Percentiles rank a stretch among this genome's conserved stretches.
Evolutionary conservation across 2,329 filamentous ascomycete genomes (phyloP).

Genomic region (Colletotrichum liaoningense): DNA sequence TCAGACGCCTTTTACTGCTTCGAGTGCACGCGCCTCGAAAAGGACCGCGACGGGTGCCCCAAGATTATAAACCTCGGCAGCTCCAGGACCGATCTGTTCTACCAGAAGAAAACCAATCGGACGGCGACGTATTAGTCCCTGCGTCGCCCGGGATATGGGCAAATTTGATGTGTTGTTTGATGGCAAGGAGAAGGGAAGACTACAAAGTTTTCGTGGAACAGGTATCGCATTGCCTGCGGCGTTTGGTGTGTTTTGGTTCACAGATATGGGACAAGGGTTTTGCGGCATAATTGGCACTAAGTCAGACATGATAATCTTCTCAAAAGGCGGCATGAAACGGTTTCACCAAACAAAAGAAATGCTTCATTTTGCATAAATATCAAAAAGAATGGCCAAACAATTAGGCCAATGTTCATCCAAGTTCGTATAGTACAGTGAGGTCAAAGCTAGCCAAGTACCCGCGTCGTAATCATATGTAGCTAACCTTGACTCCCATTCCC

Average conservation of each 20-base stretch:
- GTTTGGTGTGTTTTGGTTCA: slow-evolving; percentile 36
- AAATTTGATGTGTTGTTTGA: slow-evolving; percentile 5
- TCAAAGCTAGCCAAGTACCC: slow-evolving; percentile 32
- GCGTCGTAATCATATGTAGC: slow-evolving; percentile 77
- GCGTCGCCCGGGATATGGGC: slow-evolving; percentile 62
- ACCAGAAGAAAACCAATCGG: slow-evolving; percentile 76
- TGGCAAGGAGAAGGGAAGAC: slow-evolving; percentile 23
- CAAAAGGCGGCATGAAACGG: not conserved
- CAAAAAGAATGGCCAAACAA: slow-evolving; percentile 3
- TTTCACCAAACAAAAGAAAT: not conserved
- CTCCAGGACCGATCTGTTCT: slow-evolving; percentile 88
- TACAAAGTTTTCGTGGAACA: slow-evolving; percentile 21
- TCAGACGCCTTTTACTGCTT: slow-evolving; percentile 99
- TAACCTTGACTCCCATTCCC: slow-evolving; percentile 97
- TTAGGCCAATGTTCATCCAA: slow-evolving; percentile 24
- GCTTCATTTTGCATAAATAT: not conserved
- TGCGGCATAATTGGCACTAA: not conserved
- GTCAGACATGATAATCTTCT: slow-evolving; percentile 10
- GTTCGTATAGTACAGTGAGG: slow-evolving; percentile 38
- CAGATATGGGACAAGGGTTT: not conserved
- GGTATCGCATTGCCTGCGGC: slow-evolving; percentile 37
- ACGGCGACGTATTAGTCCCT: slow-evolving; percentile 63
- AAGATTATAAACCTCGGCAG: slow-evolving; percentile 99
- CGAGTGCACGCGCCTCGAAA: slow-evolving; percentile 96
- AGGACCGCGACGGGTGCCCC: slow-evolving; percentile 96